Evolutionary conservation across 306 rosid species (phyloP), one percentile per base, ranked within the genome.

Genomic region (Arachis stenosperma): DNA sequence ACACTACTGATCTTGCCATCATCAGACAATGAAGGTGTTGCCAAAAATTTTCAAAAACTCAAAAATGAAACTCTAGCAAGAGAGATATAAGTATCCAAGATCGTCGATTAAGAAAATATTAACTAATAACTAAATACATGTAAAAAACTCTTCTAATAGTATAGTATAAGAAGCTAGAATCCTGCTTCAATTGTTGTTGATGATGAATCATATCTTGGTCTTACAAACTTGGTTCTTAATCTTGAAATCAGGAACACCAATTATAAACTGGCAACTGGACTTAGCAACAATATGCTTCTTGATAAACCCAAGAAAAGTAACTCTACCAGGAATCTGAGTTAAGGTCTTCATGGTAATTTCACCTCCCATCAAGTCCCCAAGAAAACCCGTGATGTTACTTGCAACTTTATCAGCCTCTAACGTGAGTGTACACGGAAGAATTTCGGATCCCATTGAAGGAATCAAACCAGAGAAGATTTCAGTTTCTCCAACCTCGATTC

Each of bases 401-500:
- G 83, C 88, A 1, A 85, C 1, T 52, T 58, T 4, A 36, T 90
- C 93, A 1, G 63, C 81, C 82, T 88, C 70, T 14, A 90, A 22
- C 0, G 86, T 81, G 53, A 90, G 90, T 57, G 81, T 80, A 51
- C 81, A 74, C 0, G 83, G 52, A 11, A 88, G 12, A 2, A 50
- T 71, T 4, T 74, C 7, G 4, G 91, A 84, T 1, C 84, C 81
- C 50, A 52, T 86, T 2, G 92, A 83, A 3, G 89, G 89, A 65
- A 88, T 70, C 9, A 67, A 13, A 13, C 94, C 92, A 0, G 90
- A 80, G 4, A 7, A 61, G 48, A 90, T 46, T 2, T 78, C 81
- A 0, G 86, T 87, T 0, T 88, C 88, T n/a, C 97, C 97, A 12
- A 90, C 79, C 62, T 84, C 76, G 4, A 9, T 61, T 6, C 83